Evolutionary conservation across 169 alveolate species (phyloP), one percentile per base, ranked within the genome.

Genomic region (Theileria annulata): DNA sequence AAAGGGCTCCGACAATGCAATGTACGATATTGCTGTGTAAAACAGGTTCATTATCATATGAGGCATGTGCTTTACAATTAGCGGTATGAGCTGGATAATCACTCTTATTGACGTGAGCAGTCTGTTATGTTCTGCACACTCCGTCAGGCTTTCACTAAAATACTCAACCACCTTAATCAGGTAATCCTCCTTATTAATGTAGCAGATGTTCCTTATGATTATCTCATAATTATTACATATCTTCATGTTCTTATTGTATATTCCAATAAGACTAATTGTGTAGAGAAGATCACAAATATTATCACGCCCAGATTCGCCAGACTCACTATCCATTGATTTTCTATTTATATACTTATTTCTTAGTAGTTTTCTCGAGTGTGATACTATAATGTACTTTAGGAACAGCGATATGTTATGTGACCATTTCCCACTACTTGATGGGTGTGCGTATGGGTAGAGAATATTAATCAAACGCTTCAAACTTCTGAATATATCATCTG

Each of bases 381-480:
- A 17, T 51, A 76, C 33, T 1, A 74, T 56, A 5, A 82, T 68
- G 77, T 71, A 62, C 60, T 66, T 69, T 1, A 78, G 62, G 21
- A 84, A 84, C 25, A 30, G 31, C n/a, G 90, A 77, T 27, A 84
- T 77, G 56, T 56, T 76, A 17, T 48, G 47, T 12, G 87, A 71
- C 87, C 90, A 84, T 37, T 70, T 77, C 23, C 90, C 90, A 6
- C 75, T 80, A 69, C 78, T 77, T 12, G 90, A 84, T 28, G 90
- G 90, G 54, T 84, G 90, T 48, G 90, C 74, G 69, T 84, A 84
- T 0, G 90, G 90, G 54, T 84, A 76, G 19, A 84, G 42, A 1
- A 62, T 79, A 51, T 71, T 84, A n/a, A 84, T 73, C 0, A 78
- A 25, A 2, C 80, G 30, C 0, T 72, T 71, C 30, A 84, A 19